Percentiles rank a stretch among this genome's conserved stretches.
Conservation (phyloP, 179 eudicot species). For the Beta corolliflora region DNA sequence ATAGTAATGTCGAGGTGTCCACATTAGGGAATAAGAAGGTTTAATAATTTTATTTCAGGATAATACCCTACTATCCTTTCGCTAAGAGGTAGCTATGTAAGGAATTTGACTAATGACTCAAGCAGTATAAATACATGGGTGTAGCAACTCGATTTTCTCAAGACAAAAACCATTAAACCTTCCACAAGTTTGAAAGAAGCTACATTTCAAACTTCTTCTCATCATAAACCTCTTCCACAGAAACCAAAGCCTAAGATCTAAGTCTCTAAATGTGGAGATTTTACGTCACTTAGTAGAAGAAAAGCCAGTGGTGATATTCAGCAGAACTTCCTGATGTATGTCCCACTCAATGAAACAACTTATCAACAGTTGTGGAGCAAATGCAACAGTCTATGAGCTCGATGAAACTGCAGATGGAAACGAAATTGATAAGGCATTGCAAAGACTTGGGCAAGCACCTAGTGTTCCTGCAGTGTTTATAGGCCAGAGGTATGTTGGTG, state of each 20-base stretch:
- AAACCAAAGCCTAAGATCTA: background rate
- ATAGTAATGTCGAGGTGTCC: conserved; percentile 9
- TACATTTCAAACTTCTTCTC: background rate
- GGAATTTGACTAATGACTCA: background rate
- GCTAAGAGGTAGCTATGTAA: conserved; percentile 16
- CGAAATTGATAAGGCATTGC: conserved; percentile 37
- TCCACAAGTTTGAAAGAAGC: background rate
- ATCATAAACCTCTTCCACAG: background rate
- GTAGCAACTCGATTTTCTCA: too few relatives aligned
- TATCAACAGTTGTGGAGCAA: conserved; percentile 36
- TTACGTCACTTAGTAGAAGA: conserved; percentile 30
- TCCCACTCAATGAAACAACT: conserved; percentile 40
- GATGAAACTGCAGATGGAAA: conserved; percentile 33
- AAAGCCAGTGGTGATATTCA: conserved; percentile 39
- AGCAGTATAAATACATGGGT: conserved; percentile 18
- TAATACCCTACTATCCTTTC: conserved; percentile 27
- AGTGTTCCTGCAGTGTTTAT: conserved; percentile 37
- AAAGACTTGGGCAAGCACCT: conserved; percentile 31
- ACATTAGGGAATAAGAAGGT: conserved; percentile 13
- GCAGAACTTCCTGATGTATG: conserved; percentile 44
- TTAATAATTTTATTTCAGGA: conserved; percentile 12
- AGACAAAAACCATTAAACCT: background rate
- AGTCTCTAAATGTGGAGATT: conserved; percentile 24
- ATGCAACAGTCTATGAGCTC: conserved; percentile 36
- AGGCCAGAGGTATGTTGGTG: conserved; percentile 16